Evolutionary conservation across 345 rosid genomes (phyloP).

Genomic region (Gossypium bickii): DNA sequence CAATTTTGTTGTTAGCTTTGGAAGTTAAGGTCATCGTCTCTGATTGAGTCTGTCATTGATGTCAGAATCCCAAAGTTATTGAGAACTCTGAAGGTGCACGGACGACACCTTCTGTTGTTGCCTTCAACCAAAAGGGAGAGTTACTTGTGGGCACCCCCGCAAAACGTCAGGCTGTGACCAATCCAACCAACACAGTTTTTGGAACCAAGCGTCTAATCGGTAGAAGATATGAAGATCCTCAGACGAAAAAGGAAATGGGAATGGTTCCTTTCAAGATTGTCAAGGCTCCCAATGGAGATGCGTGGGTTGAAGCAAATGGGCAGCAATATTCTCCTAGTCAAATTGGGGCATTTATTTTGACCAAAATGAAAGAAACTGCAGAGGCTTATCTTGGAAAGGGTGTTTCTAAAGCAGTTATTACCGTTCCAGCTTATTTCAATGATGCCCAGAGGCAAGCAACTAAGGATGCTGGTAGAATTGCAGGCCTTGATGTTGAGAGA

Average conservation of each 20-base stretch:
- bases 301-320: slow-evolving; percentile 86
- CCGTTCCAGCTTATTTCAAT: slow-evolving; percentile 91
- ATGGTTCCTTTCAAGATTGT: slow-evolving; percentile 91
- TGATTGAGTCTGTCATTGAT: background rate
- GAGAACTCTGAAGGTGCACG: slow-evolving; percentile 92
- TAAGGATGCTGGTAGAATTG: slow-evolving; percentile 90
- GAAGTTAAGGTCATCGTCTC: background rate
- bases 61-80: slow-evolving; percentile 80
- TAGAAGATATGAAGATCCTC: slow-evolving; percentile 69
- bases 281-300: slow-evolving; percentile 86
- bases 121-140: slow-evolving; percentile 72
- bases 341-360: slow-evolving; percentile 71
- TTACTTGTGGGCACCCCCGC: slow-evolving; percentile 86
- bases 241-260: slow-evolving; percentile 76
- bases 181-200: slow-evolving; percentile 69
- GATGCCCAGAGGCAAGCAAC: slow-evolving; percentile 98
- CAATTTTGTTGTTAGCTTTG: background rate
- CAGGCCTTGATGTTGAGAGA: slow-evolving; percentile 85
- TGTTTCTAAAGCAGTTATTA: slow-evolving; percentile 67
- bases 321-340: slow-evolving; percentile 89
- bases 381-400: slow-evolving; percentile 77
- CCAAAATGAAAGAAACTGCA: slow-evolving; percentile 82
- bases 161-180: slow-evolving; percentile 90
- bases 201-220: slow-evolving; percentile 88
- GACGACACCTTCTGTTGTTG: slow-evolving; percentile 89